Evolutionary conservation across 345 rosid genomes (phyloP).

Genomic region (Viola odorata): DNA sequence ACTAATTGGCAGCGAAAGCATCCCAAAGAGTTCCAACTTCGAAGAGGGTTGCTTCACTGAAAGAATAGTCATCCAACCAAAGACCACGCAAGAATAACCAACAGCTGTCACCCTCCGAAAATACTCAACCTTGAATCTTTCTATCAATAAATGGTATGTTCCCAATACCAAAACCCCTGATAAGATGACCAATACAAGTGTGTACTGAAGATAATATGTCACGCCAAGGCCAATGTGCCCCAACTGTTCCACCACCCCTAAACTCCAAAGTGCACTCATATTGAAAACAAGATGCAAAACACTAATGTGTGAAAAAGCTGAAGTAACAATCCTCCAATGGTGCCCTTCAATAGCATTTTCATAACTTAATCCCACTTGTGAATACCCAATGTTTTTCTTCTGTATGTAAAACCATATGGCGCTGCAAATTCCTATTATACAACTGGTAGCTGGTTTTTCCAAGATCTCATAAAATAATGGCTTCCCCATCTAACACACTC

Average conservation of each 20-base stretch:
- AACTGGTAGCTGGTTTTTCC: conserved; percentile 88
- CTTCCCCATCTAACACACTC: conserved; percentile 76
- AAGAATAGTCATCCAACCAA: conserved; percentile 98
- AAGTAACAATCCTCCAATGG: conserved; percentile 91
- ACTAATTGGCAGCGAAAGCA: conserved; percentile 90
- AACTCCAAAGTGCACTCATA: conserved; percentile 99
- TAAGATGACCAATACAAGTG: conserved; percentile 67
- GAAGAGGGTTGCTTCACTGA: conserved; percentile 93
- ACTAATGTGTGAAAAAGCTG: conserved; percentile 90
- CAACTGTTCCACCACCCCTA: conserved; percentile 78
- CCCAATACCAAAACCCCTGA: conserved; percentile 78
- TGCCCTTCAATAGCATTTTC: conserved; percentile 78
- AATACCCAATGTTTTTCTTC: conserved; percentile 82
- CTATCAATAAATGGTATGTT: conserved; percentile 70
- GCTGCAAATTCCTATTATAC: conserved; percentile 60
- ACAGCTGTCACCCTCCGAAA: conserved; percentile 91
- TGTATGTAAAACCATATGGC: conserved; percentile 82
- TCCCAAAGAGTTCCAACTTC: conserved; percentile 82
- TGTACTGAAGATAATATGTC: conserved; percentile 78
- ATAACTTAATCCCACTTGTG: conserved; percentile 89
- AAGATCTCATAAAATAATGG: conserved; percentile 76
- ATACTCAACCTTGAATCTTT: conserved; percentile 71
- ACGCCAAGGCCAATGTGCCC: conserved; percentile 70
- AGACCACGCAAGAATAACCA: conserved; percentile 97
- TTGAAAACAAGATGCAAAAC: conserved; percentile 89